Conservation (phyloP, 108 stramenopile genomes). For the Cyclotella choctawhatcheeana region DNA sequence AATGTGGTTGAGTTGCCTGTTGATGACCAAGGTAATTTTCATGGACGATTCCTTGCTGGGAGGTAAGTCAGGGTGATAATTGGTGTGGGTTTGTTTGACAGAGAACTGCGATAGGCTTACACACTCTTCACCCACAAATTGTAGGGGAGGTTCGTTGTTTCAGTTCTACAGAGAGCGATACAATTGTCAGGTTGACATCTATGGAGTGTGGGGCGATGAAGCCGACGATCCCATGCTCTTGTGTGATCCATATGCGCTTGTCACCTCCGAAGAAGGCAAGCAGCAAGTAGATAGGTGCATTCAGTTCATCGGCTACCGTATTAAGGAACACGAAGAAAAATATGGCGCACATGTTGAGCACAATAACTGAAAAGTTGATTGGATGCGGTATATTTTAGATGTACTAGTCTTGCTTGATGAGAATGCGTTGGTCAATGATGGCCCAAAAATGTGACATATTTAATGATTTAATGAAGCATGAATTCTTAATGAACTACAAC, state of each 20-base stretch:
- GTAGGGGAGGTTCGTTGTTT: constrained; percentile 11
- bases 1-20: constrained; percentile 43
- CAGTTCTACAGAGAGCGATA: constrained; percentile 38
- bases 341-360: not conserved
- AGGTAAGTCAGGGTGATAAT: constrained; percentile 8
- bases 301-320: constrained; percentile 18
- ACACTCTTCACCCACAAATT: not conserved
- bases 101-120: not conserved
- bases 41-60: constrained; percentile 44
- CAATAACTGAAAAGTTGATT: too few relatives aligned
- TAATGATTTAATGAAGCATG: not conserved
- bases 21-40: constrained; percentile 30
- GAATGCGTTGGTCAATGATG: too few relatives aligned
- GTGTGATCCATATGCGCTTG: constrained; percentile 15
- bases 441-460: not conserved
- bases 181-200: constrained; percentile 48
- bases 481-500: not conserved
- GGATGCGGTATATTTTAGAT: too few relatives aligned
- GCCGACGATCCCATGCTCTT: constrained; percentile 11
- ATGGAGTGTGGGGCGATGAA: constrained; percentile 40
- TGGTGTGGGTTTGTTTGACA: not conserved
- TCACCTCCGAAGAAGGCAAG: constrained; percentile 15
- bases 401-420: too few relatives aligned
- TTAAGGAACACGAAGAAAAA: constrained; percentile 18
- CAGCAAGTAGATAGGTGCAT: constrained; percentile 19